Percentiles rank a stretch among this genome's conserved stretches.
phyloP scores from a whole-genome alignment of 2,329 filamentous ascomycete species.

The Ophiostoma angusticollis region DNA sequence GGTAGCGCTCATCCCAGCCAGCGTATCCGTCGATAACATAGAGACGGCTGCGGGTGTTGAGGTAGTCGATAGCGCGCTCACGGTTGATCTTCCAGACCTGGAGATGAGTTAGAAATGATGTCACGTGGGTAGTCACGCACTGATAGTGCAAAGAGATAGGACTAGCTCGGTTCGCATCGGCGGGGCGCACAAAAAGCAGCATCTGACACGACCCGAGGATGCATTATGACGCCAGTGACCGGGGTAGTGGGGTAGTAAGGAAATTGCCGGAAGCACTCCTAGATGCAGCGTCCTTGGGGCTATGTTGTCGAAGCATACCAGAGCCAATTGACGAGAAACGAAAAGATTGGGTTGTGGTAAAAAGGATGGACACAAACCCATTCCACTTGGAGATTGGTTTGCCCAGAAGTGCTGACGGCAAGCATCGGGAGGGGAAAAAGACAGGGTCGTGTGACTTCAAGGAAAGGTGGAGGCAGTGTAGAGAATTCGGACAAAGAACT shows the following conservation, averaged over 20 bases:
- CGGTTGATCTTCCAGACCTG: slow-evolving; percentile 99
- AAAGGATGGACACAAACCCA: too few species aligned
- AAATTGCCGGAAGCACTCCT: slow-evolving; percentile 13
- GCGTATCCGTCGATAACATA: slow-evolving; percentile 97
- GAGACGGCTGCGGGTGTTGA: slow-evolving; percentile 97
- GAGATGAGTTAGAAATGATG: slow-evolving; percentile 4
- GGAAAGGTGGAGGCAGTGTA: slow-evolving; percentile 1
- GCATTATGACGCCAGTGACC: slow-evolving; percentile 10
- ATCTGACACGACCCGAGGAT: slow-evolving; percentile 5
- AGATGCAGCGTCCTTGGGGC: too few species aligned
- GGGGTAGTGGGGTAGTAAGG: slow-evolving; percentile 8
- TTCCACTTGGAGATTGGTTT: too few species aligned
- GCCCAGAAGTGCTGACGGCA: too few species aligned
- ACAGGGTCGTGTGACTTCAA: too few species aligned
- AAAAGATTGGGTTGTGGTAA: too few species aligned
- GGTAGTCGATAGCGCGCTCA: slow-evolving; percentile 95
- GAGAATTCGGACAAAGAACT: slow-evolving; percentile 8
- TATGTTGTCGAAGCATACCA: too few species aligned
- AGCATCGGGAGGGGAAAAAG: too few species aligned
- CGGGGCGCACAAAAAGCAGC: slow-evolving; percentile 6
- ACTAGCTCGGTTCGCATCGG: slow-evolving; percentile 12
- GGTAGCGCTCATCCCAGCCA: slow-evolving; percentile 97
- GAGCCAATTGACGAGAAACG: too few species aligned
- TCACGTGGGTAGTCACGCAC: neutral
- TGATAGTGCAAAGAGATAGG: too few species aligned